Conservation (phyloP, 2,329 filamentous ascomycete species). For the Neopestalotiopsis rosae region DNA sequence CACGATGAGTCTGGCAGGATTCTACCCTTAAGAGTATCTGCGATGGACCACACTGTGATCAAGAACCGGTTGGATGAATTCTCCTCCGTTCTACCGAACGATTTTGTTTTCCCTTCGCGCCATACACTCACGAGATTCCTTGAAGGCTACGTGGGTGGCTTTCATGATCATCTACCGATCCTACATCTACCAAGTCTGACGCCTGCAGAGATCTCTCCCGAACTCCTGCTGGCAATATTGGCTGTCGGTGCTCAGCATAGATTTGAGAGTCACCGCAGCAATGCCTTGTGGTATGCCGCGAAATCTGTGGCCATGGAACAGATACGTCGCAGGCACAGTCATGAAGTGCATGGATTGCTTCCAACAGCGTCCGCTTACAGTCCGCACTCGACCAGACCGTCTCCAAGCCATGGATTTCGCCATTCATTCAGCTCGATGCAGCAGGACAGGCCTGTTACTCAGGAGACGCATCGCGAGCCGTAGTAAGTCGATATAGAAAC, state of each 20-base stretch:
- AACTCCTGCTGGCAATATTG: slow-evolving; percentile 70
- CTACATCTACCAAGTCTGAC: slow-evolving; percentile 71
- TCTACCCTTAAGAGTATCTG: slow-evolving; percentile 54
- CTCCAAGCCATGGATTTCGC: slow-evolving; percentile 60
- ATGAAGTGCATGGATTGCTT: slow-evolving; percentile 60
- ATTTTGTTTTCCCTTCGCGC: slow-evolving; percentile 72
- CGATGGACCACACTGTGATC: slow-evolving; percentile 59
- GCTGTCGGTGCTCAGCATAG: slow-evolving; percentile 72
- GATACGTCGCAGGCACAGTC: slow-evolving; percentile 61
- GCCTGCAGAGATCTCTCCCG: slow-evolving; percentile 68
- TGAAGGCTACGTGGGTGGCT: slow-evolving; percentile 73
- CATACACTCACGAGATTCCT: slow-evolving; percentile 72
- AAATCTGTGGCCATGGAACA: slow-evolving; percentile 64
- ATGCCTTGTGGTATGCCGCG: slow-evolving; percentile 66
- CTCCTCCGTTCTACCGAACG: slow-evolving; percentile 61
- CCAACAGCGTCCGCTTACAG: slow-evolving; percentile 64
- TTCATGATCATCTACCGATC: slow-evolving; percentile 63
- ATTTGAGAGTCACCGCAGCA: slow-evolving; percentile 63
- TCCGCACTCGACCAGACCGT: slow-evolving; percentile 64
- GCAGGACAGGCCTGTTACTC: slow-evolving; percentile 60
- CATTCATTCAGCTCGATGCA: slow-evolving; percentile 65
- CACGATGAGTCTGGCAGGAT: slow-evolving; percentile 48
- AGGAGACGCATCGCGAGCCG: slow-evolving; percentile 63
- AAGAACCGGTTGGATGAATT: slow-evolving; percentile 67
- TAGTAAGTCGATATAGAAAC: slow-evolving; percentile 50